Evolutionary conservation across 805 yeast species (phyloP), one percentile per base, ranked within the genome.

Genomic region (Teunomyces tritomae): DNA sequence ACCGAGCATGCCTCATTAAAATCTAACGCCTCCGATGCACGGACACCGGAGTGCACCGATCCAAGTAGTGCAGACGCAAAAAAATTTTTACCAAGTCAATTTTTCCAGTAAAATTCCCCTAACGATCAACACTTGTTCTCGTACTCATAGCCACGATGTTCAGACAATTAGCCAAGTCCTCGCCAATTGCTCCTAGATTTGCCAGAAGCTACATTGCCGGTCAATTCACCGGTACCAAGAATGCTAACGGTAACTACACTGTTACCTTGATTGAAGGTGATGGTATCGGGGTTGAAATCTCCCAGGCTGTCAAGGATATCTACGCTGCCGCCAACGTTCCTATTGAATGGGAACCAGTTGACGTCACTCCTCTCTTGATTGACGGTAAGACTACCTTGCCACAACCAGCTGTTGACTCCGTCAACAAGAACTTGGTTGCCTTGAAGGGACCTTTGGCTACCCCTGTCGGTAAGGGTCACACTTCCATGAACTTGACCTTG

Each of bases 401-500:
- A 55, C 84, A 85, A 58, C 85, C 83, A 37, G 97, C 98, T 50
- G 89, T 94, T 54, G 90, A 87, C 61, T 87, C 95, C 40, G 91
- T 94, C 74, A 89, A 89, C 79, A 85, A 81, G 73, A 89, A 92
- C 79, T 80, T 85, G 74, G 92, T 94, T 54, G 99, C 98, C 47
- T 81, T 94, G 65, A 94, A 94, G 78, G 99, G 99, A 58, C 98
- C 98, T 28, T 78, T 94, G 64, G 98, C 97, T 47, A 94, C 99
- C 35, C 99, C 99, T 49, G 91, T 92, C 54, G 99, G 97, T 62
- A 92, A 92, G 76, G 99, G 99, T 67, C 98, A 94, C 79, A 89
- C 89, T 65, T 91, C 98, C 40, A 83, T 94, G 81, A 94, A 94
- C 81, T 80, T 94, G 79, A 92, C 99, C 32, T 80, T 94, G 72